Evolutionary conservation across 2,329 filamentous ascomycete species (phyloP), one percentile per base, ranked within the genome.

Genomic region (Aureobasidium sp.): DNA sequence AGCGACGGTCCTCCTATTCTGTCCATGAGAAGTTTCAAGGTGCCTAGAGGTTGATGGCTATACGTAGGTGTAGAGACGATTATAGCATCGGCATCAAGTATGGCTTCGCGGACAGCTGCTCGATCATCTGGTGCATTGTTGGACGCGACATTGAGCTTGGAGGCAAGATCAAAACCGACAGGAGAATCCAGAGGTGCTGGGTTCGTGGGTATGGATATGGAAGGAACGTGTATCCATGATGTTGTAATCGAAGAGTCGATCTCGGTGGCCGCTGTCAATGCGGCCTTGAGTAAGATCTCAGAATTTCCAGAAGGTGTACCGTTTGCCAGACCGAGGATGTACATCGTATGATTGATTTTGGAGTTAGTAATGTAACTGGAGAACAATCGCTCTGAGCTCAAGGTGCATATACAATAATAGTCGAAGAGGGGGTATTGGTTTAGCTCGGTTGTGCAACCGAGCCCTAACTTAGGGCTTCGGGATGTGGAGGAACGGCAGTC

Each of bases 71-170:
- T 59, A 5, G 63, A 47, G 4, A 66, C 33, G 42, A 66, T 62
- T 14, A 63, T 53, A 35, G 64, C 64, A 54, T 66, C 64, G 17
- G 64, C 54, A 14, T 64, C 48, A 14, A 66, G 61, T 15, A 66
- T 61, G 12, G 64, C 64, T n/a, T 66, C 48, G 5, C 50, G 45
- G 17, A 64, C 57, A 29, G 63, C 63, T 5, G 37, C 59, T 47
- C 64, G 61, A 35, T 66, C 64, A 44, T 66, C 64, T 17, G 44
- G 54, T 44, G 37, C 60, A 45, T 64, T 37, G 40, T 64, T 60
- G 17, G 58, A 49, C 37, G 63, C 60, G 15, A 42, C 40, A 17
- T 39, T 39, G 22, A 54, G 50, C 24, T 54, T 54, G n/a, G 50
- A 54, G 11, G 50, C 50, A 19, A 54, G 50, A 31, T 54, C 50